Percentiles rank a stretch among this genome's conserved stretches.
phyloP scores from a whole-genome alignment of 495 filamentous ascomycete species.

The Podospora appendiculata region DNA sequence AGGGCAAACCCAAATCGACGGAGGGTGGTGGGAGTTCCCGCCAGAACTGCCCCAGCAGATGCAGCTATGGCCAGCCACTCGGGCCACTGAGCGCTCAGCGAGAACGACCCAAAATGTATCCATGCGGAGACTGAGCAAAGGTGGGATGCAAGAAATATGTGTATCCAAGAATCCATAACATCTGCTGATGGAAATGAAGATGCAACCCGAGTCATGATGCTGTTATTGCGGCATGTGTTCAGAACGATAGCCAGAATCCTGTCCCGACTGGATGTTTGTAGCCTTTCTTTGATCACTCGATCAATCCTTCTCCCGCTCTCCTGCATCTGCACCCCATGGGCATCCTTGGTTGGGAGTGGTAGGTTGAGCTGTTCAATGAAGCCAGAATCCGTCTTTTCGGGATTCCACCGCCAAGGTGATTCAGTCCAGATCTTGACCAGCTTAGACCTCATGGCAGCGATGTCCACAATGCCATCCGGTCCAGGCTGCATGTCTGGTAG shows the following conservation, averaged over 20 bases:
- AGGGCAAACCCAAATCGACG: conserved; percentile 57
- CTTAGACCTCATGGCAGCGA: conserved; percentile 22
- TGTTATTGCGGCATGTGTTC: conserved; percentile 36
- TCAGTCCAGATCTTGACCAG: conserved; percentile 31
- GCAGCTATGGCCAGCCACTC: conserved; percentile 49
- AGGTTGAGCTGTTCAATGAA: conserved; percentile 48
- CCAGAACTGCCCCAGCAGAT: conserved; percentile 48
- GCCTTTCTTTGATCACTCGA: conserved; percentile 29
- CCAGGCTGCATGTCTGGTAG: conserved; percentile 3
- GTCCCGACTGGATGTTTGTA: conserved; percentile 45
- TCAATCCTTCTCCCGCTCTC: conserved; percentile 13
- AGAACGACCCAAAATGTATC: conserved; percentile 52
- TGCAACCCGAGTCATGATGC: conserved; percentile 39
- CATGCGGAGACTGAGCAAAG: conserved; percentile 41
- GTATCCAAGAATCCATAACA: conserved; percentile 51
- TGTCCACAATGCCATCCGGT: conserved; percentile 17
- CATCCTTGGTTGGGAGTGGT: conserved; percentile 37
- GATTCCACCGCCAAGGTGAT: conserved; percentile 50
- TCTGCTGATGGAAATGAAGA: conserved; percentile 54
- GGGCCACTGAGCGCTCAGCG: conserved; percentile 39
- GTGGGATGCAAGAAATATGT: conserved; percentile 50
- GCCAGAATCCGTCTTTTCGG: conserved; percentile 39
- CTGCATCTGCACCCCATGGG: conserved; percentile 12
- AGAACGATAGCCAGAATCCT: conserved; percentile 52
- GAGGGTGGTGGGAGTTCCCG: conserved; percentile 46